A percentile compares a stretch with the other conserved stretches of the same genome.
These are phyloP conservation scores for Friedmanniomyces simplex DNA, from an alignment of 495 filamentous ascomycete genomes.

Conservation along the genomic window DNA sequence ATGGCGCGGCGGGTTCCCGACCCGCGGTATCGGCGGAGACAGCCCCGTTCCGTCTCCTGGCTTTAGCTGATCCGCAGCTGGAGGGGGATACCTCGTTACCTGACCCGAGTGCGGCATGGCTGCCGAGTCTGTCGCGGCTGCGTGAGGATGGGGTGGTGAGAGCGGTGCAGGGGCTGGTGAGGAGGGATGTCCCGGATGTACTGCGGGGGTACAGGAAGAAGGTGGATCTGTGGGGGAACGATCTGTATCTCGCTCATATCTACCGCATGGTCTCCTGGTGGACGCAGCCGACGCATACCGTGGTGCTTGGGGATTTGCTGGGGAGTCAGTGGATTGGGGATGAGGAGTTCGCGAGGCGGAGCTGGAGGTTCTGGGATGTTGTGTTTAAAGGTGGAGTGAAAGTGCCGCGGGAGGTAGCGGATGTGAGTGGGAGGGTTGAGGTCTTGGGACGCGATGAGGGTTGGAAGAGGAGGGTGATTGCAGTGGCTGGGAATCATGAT, in stretches of 20 bases:
- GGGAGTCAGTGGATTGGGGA: slow-evolving; percentile 95
- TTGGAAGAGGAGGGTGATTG: slow-evolving; percentile 73
- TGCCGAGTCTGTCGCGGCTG: slow-evolving; percentile 42
- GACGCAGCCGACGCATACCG: slow-evolving; percentile 73
- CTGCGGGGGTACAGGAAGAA: slow-evolving; percentile 59
- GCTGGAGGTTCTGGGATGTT: slow-evolving; percentile 66
- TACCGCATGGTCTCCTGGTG: slow-evolving; percentile 78
- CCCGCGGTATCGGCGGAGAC: background rate
- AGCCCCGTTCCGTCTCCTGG: slow-evolving; percentile 77
- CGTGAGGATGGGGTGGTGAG: slow-evolving; percentile 37
- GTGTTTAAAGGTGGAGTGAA: slow-evolving; percentile 61
- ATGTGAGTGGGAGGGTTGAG: slow-evolving; percentile 21
- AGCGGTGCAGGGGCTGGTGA: slow-evolving; percentile 30
- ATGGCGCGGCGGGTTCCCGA: background rate
- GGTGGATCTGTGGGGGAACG: slow-evolving; percentile 83
- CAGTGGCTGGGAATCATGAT: slow-evolving; percentile 89
- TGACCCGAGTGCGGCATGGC: slow-evolving; percentile 45
- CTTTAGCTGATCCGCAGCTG: slow-evolving; percentile 87
- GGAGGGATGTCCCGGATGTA: slow-evolving; percentile 54
- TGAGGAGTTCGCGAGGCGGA: slow-evolving; percentile 65
- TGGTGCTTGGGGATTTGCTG: slow-evolving; percentile 80
- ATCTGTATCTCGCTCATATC: slow-evolving; percentile 87
- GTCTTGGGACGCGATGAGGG: slow-evolving; percentile 43
- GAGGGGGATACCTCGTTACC: slow-evolving; percentile 83
- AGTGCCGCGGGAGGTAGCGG: slow-evolving; percentile 35